These are phyloP conservation scores for Tothia fuscella DNA, from an alignment of 2,329 filamentous ascomycete species.

Conservation along the genomic window DNA sequence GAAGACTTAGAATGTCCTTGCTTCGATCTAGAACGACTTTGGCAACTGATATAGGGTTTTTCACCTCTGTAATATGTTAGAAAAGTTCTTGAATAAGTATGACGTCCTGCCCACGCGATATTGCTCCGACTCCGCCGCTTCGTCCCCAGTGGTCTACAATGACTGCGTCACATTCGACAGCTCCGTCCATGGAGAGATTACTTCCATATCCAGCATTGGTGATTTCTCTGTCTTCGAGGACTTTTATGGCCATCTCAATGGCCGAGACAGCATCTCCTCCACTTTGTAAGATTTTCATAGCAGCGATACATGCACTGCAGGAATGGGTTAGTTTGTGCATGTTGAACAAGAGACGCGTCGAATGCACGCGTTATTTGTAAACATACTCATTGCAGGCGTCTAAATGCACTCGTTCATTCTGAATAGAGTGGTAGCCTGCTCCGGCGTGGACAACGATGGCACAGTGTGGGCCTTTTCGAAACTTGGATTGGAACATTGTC, in stretches of 20 bases:
- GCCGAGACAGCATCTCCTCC: conserved; percentile 78
- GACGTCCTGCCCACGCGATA: conserved; percentile 54
- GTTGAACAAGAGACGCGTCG: not conserved
- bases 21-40: conserved; percentile 71
- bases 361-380: too few species aligned
- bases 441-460: conserved; percentile 95
- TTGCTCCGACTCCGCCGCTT: conserved; percentile 86
- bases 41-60: conserved; percentile 82
- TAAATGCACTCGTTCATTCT: conserved; percentile 77
- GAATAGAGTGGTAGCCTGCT: conserved; percentile 80
- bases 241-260: conserved; percentile 75
- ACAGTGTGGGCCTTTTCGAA: too few species aligned
- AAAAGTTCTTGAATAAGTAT: not conserved
- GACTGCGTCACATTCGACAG: conserved; percentile 89
- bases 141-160: conserved; percentile 83
- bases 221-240: conserved; percentile 86
- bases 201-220: conserved; percentile 96
- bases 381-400: conserved; percentile 79
- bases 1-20: conserved; percentile 64
- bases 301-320: conserved; percentile 64
- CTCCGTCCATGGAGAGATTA: conserved; percentile 80
- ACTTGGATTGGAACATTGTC: too few species aligned
- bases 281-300: conserved; percentile 66
- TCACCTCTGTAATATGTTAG: conserved; percentile 53
- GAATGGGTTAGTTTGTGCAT: too few species aligned